Evolutionary conservation across 768 basidiomycete species (phyloP), one percentile per base, ranked within the genome.

Genomic region (Podaxis mareebaensis): DNA sequence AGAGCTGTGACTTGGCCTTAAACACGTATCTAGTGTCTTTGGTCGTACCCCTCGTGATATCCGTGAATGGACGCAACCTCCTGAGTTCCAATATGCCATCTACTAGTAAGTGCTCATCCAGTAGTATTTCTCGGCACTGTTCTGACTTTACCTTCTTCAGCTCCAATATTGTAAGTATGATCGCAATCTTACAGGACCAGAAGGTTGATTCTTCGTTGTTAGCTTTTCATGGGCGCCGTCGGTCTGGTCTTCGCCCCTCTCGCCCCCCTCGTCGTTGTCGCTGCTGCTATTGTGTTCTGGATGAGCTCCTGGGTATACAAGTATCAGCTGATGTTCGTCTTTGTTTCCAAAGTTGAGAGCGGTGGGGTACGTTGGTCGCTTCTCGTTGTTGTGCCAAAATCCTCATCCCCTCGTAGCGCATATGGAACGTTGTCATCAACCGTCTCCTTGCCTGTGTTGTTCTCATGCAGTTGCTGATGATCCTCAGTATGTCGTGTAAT

Each of bases 321-420:
- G 77, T 99, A 99, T 71, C 92, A 96, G 78, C 80, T 98, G 55
- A 95, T 98, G 88, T 99, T 96, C 74, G 93, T 96, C 62, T 96
- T 84, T 72, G 78, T 93, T 53, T 88, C 95, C 5, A 88, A 88
- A 65, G 91, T 95, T 13, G 97, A 99, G 76, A 93, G 90, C 57
- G 97, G 96, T 63, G 97, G 97, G 36, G 92, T 94, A 74, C 67
- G 91, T 84, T 24, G 52, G 12, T 49, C 26, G 13, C 33, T 55
- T 56, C 46, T 54, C 15, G 17, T 30, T 52, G 40, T 52, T 58
- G 36, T 58, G 62, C 38, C 68, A 51, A 15, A 51, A 46, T 38
- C 59, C 54, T 39, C 24, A 24, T 8, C 38, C 44, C 38, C 22
- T 58, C 61, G 1, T 68, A 95, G 93, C 90, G 93, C 20, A 78